Base-by-base conservation (phyloP, 306 rosid species). In the Crataegus laevigata region DNA sequence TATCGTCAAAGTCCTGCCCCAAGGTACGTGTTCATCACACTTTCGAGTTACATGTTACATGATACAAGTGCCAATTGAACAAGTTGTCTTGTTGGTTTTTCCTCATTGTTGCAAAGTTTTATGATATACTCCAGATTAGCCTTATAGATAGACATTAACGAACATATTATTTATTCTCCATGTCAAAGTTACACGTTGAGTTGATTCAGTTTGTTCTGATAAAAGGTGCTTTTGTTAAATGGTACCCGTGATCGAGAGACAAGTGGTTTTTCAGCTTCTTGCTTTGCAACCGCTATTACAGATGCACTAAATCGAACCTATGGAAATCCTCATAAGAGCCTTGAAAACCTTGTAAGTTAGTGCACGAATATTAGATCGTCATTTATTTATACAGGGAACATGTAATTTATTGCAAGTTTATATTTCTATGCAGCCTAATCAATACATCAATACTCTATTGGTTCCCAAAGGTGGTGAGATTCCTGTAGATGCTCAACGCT, bases 231-330 rank as follows among this genome's bases (percentile, higher is more conserved):
- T 73, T 15, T 94, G 78, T 72, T 94, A 80, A 94, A 94, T 72
- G 93, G 98, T 60, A 85, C 92, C 4, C 43, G 11, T 76, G 98
- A 93, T 75, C 96, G 97, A 36, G 98, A 93, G 85, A 91, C 97
- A 5, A 83, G 83, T 84, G 92, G 87, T 61, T 91, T 93, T 79
- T 81, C 92, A 57, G 96, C 98, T 80, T 89, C 92, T 73, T 80
- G 87, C 87, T 93, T 91, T 80, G 85, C 86, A 40, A 87, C 97
- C 82, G 93, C 97, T 79, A 89, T 93, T 63, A 83, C 93, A 50
- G 96, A 93, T 79, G 97, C 98, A 74, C 82, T 93, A 60, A 91
- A 91, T 79, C 96, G 97, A 87, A 89, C 96, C 50, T 78, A 87
- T 72, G 97, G 98, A 79, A 86, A 85, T 72, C 82, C 82, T 66